Percentiles rank a stretch among this genome's conserved stretches.
Conservation (phyloP, 371 early-diverging fungal genomes). For the Circinella minor region DNA sequence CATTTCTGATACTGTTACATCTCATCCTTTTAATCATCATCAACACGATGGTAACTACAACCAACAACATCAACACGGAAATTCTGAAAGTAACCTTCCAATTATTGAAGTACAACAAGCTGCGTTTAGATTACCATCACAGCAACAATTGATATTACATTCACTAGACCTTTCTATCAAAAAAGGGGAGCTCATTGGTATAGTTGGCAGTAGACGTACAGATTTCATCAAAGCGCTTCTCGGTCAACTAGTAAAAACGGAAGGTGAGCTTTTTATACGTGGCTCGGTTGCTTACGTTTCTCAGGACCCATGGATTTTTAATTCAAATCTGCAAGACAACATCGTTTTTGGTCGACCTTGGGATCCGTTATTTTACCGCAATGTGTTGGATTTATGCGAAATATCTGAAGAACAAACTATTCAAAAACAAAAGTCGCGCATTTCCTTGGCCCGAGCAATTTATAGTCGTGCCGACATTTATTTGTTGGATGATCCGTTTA, state of each 20-base stretch:
- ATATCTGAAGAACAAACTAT: constrained; percentile 79
- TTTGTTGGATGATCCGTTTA: constrained; percentile 80
- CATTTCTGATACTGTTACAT: neutral
- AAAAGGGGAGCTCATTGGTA: constrained; percentile 69
- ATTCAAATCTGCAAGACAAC: constrained; percentile 88
- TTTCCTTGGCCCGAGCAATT: constrained; percentile 78
- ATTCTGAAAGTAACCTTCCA: neutral
- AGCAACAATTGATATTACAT: constrained; percentile 36
- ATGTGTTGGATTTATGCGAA: constrained; percentile 49
- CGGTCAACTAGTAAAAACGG: constrained; percentile 81
- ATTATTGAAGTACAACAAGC: constrained; percentile 39
- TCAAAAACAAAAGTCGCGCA: constrained; percentile 82
- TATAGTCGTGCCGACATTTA: constrained; percentile 86
- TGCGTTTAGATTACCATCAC: constrained; percentile 33
- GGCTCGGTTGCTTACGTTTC: constrained; percentile 90
- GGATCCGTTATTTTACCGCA: constrained; percentile 80
- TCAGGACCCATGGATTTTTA: constrained; percentile 95
- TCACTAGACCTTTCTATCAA: constrained; percentile 67
- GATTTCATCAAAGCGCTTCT: constrained; percentile 83
- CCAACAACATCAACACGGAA: neutral
- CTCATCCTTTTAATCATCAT: neutral
- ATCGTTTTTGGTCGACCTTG: constrained; percentile 90
- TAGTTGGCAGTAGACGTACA: constrained; percentile 88
- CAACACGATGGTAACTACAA: neutral
- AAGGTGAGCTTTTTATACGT: constrained; percentile 70